Percentiles rank a stretch among this genome's conserved stretches.
Conservation (phyloP, 495 filamentous ascomycete genomes). For the Letharia lupina region DNA sequence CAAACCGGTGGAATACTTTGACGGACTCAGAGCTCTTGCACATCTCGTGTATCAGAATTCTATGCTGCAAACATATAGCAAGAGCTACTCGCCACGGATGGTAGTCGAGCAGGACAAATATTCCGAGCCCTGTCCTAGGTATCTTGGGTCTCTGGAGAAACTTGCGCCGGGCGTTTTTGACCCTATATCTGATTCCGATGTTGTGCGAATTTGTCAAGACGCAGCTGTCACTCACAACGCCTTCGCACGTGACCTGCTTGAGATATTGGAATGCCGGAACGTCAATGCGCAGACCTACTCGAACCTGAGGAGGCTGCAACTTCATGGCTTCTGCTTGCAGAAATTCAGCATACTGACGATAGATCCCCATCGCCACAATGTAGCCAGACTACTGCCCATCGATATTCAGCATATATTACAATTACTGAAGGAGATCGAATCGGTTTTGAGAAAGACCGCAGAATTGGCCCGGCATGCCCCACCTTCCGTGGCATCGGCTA, state of each 20-base stretch:
- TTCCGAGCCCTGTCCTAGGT: background rate
- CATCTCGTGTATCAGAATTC: background rate
- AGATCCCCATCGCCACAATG: background rate
- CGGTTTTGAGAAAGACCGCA: background rate
- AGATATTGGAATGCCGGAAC: background rate
- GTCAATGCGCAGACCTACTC: background rate
- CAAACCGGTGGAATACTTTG: background rate
- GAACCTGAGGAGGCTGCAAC: background rate
- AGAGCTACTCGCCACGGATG: background rate
- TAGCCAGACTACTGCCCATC: background rate
- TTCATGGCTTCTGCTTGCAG: background rate
- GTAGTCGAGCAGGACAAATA: background rate
- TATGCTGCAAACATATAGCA: background rate
- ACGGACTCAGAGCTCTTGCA: background rate
- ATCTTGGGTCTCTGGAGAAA: background rate
- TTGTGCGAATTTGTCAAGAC: background rate
- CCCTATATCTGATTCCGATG: background rate
- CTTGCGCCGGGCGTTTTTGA: background rate
- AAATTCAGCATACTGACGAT: background rate
- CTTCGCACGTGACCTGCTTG: background rate
- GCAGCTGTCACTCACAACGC: background rate
- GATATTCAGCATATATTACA: background rate
- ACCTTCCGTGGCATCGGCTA: background rate
- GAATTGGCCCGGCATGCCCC: background rate
- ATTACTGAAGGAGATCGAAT: background rate